phyloP scores from a whole-genome alignment of 2,329 filamentous ascomycete species.

The Xenosphaeropsis pyriputrescens region DNA sequence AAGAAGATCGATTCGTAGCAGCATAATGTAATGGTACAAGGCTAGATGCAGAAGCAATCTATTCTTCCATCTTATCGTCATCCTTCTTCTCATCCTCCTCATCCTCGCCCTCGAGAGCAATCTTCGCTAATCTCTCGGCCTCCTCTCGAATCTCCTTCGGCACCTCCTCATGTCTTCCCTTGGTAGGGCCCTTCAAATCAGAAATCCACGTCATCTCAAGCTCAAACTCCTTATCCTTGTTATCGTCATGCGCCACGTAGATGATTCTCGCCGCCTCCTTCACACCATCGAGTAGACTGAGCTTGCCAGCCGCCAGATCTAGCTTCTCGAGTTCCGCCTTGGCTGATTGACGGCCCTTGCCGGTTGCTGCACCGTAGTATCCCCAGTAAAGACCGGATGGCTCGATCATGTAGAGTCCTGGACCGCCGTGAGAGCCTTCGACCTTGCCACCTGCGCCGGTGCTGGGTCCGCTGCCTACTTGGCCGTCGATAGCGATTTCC shows the following conservation, averaged over 20 bases:
- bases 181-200: constrained; percentile 68
- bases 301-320: constrained; percentile 61
- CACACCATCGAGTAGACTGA: constrained; percentile 75
- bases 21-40: constrained; percentile 14
- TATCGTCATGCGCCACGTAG: constrained; percentile 94
- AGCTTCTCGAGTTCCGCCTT: constrained; percentile 99
- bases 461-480: constrained; percentile 70
- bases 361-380: constrained; percentile 94
- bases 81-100: constrained; percentile 59
- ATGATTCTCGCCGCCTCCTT: constrained; percentile 97
- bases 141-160: constrained; percentile 83
- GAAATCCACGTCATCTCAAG: constrained; percentile 99
- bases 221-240: constrained; percentile 99
- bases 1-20: no score
- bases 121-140: constrained; percentile 85
- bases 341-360: constrained; percentile 90
- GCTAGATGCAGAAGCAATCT: constrained; percentile 19
- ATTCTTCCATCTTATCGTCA: constrained; percentile 41
- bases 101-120: constrained; percentile 74
- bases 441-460: constrained; percentile 76
- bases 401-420: constrained; percentile 97
- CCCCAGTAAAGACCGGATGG: constrained; percentile 96
- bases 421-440: constrained; percentile 66
- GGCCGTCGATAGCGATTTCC: constrained; percentile 74
- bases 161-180: constrained; percentile 85